Evolutionary conservation across 805 yeast genomes (phyloP).

Genomic region (Cyberlindnera veronae): DNA sequence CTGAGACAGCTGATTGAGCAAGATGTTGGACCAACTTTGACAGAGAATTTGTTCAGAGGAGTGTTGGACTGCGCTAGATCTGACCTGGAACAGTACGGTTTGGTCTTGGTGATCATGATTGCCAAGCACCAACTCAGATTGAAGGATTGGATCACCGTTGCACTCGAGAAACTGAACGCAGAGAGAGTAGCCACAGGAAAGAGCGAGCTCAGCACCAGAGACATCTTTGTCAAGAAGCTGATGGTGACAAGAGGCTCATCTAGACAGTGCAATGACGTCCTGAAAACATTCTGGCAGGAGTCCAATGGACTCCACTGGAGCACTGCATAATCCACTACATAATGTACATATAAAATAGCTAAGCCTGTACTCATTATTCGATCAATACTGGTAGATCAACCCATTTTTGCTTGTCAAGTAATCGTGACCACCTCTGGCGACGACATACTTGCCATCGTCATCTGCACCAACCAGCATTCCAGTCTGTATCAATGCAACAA

Average conservation of each 20-base stretch:
- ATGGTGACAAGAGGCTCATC: conserved; percentile 59
- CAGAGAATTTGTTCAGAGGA: conserved; percentile 38
- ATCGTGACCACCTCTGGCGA: not conserved
- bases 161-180: conserved; percentile 29
- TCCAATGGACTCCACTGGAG: conserved; percentile 46
- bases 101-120: conserved; percentile 45
- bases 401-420: conserved; percentile 2
- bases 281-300: conserved; percentile 63
- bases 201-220: conserved; percentile 32
- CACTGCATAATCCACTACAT: conserved; percentile 18
- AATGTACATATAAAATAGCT: not conserved
- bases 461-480: conserved; percentile 1
- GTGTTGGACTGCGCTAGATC: conserved; percentile 55
- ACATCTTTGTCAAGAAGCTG: conserved; percentile 50
- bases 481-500: not conserved
- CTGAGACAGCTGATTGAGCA: conserved; percentile 29
- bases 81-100: conserved; percentile 54
- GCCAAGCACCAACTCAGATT: conserved; percentile 47
- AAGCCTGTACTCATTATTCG: not conserved
- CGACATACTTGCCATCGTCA: conserved; percentile 1
- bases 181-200: conserved; percentile 25
- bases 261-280: conserved; percentile 52
- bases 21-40: conserved; percentile 28
- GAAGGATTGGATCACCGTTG: conserved; percentile 44
- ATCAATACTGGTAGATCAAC: conserved; percentile 3